A percentile compares a stretch with the other conserved stretches of the same genome.
phyloP scores from a whole-genome alignment of 305 asterid genomes.

The Plantago coronopus region DNA sequence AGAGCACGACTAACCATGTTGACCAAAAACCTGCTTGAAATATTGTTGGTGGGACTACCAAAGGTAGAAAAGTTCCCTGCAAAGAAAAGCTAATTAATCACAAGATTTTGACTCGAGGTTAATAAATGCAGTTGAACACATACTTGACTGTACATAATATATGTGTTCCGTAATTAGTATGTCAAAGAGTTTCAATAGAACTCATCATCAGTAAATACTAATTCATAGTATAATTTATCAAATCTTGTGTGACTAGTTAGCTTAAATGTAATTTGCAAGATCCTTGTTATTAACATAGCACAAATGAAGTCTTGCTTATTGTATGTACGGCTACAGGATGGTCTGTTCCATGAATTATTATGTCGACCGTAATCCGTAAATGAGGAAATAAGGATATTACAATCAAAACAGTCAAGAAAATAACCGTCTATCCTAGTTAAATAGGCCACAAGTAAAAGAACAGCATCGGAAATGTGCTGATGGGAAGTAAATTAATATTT shows the following conservation, averaged over 20 bases:
- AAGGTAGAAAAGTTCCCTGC: conserved; percentile 77
- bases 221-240: background rate
- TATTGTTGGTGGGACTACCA: conserved; percentile 59
- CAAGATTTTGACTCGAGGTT: conserved; percentile 8
- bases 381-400: too few relatives aligned
- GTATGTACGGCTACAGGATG: too few relatives aligned
- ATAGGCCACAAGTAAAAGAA: too few relatives aligned
- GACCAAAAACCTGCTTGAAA: conserved; percentile 71
- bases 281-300: too few relatives aligned
- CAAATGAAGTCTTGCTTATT: too few relatives aligned
- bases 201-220: background rate
- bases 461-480: too few relatives aligned
- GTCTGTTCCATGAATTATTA: too few relatives aligned
- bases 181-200: background rate
- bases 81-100: conserved; percentile 21
- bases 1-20: conserved; percentile 61
- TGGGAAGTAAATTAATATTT: too few relatives aligned
- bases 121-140: conserved; percentile 2
- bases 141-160: background rate
- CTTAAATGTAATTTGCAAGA: background rate
- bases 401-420: too few relatives aligned
- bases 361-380: too few relatives aligned
- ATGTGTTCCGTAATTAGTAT: background rate
- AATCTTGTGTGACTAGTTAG: background rate
- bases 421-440: too few relatives aligned